Conservation (phyloP, 768 basidiomycete genomes). For the Tephrocybe sp. region DNA sequence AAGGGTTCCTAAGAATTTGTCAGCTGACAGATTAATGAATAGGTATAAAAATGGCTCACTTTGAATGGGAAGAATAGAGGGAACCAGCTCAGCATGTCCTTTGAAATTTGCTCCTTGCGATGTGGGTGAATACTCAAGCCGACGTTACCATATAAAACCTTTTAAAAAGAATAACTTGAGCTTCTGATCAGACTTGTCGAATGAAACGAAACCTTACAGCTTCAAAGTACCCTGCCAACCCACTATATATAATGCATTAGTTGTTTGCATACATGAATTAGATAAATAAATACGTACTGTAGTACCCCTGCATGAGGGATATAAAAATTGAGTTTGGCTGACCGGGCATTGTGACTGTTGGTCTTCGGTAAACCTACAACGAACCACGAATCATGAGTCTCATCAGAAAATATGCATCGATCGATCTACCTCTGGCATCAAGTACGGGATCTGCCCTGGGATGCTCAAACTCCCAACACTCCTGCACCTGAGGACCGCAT, state of each 20-base stretch:
- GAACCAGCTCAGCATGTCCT: constrained; percentile 99
- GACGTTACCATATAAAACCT: constrained; percentile 80
- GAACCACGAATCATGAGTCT: neutral
- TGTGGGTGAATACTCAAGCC: constrained; percentile 94
- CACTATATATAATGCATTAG: too few species aligned
- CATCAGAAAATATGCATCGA: too few species aligned
- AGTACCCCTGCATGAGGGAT: constrained; percentile 93
- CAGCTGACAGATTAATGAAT: neutral
- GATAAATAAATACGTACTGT: constrained; percentile 51
- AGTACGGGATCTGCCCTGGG: constrained; percentile 78
- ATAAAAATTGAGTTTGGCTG: constrained; percentile 81
- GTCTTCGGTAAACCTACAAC: constrained; percentile 80
- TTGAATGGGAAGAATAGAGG: constrained; percentile 94
- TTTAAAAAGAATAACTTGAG: constrained; percentile 2
- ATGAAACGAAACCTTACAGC: constrained; percentile 40
- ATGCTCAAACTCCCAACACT: constrained; percentile 98
- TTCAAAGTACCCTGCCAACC: constrained; percentile 96
- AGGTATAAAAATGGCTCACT: constrained; percentile 28
- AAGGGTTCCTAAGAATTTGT: constrained; percentile 68
- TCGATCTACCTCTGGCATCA: constrained; percentile 57
- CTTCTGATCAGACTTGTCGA: neutral
- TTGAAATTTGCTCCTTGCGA: constrained; percentile 79
- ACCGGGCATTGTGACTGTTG: constrained; percentile 94
- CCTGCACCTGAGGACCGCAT: constrained; percentile 84
- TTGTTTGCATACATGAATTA: too few species aligned